These are phyloP conservation scores for Clavariopsis aquatica DNA, from an alignment of 495 filamentous ascomycete species.

Conservation along the genomic window DNA sequence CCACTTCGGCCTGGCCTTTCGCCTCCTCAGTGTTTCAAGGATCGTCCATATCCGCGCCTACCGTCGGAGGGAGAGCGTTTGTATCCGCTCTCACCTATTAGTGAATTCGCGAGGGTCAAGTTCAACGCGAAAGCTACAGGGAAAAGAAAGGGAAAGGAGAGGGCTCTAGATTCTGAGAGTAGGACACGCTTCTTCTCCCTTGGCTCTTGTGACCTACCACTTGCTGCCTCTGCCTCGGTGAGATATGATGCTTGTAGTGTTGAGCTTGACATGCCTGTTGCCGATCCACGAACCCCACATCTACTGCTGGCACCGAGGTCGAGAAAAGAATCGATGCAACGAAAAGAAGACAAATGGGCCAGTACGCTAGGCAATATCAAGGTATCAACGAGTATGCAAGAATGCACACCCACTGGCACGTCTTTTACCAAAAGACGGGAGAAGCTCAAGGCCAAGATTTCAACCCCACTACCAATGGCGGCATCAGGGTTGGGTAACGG, in stretches of 20 bases:
- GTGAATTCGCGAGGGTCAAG: neutral
- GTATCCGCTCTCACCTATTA: neutral
- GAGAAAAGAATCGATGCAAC: neutral
- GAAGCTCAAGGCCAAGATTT: conserved; percentile 26
- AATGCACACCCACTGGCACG: neutral
- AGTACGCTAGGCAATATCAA: neutral
- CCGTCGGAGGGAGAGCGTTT: neutral
- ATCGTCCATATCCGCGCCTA: neutral
- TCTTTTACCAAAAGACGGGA: neutral
- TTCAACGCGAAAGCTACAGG: neutral
- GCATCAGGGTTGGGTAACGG: neutral
- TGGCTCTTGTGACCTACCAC: neutral
- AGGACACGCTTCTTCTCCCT: neutral
- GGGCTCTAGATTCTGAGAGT: neutral
- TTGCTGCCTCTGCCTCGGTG: conserved; percentile 16
- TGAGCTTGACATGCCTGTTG: conserved; percentile 7
- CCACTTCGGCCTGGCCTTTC: neutral
- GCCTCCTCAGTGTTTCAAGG: neutral
- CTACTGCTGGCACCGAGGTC: conserved; percentile 7
- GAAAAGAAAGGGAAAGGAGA: conserved; percentile 1
- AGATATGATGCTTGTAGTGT: conserved; percentile 11
- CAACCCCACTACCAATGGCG: conserved; percentile 9
- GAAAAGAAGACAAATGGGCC: neutral
- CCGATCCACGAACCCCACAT: conserved; percentile 14
- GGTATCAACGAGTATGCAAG: neutral